Evolutionary conservation across 192 early-diverging fungal genomes (phyloP), one percentile per base, ranked within the genome.

Genomic region (Lunasporangiospora selenospora): DNA sequence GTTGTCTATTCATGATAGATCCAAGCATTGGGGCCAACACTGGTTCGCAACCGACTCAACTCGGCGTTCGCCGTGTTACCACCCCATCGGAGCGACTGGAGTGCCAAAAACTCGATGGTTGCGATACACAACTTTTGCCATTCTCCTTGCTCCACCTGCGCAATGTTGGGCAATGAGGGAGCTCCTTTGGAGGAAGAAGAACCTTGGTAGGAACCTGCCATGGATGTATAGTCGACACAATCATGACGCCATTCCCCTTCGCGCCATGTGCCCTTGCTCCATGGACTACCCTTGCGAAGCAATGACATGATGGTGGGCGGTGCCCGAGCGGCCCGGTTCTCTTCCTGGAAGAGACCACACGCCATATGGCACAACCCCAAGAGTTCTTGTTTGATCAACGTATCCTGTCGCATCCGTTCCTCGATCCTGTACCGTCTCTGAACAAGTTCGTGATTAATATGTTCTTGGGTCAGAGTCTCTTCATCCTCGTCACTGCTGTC

Each of bases 291-390:
- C 13, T 53, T 47, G 32, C 61, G 33, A 42, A 73, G 13, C 11
- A 73, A 39, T 4, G 69, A 63, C 61, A 73, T 73, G 42, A 73
- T 58, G 0, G 69, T 73, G 1, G 69, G 44, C 3, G 69, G 59
- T 11, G 54, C 39, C 41, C 53, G 36, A 1, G 5, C 19, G 12
- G 61, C 32, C 24, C 45, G 26, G 26, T 0, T 8, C 49, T 46
- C 19, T 13, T 38, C 10, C 54, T 63, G 19, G 42, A 73, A 73
- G 30, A 73, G 54, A 1, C 69, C 69, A 34, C 69, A 73, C 0
- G 69, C 69, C 69, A 73, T 73, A 18, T 63, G 69, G 24, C 69
- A 73, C 3, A 73, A 55, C 10, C 51, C 54, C n/a, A 73, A 30
- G 2, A 73, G 36, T 30, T 73, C 69, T 18, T 73, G 69, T 21